phyloP scores from a whole-genome alignment of 2,329 filamentous ascomycete genomes.

The Botrytis pseudocinerea region DNA sequence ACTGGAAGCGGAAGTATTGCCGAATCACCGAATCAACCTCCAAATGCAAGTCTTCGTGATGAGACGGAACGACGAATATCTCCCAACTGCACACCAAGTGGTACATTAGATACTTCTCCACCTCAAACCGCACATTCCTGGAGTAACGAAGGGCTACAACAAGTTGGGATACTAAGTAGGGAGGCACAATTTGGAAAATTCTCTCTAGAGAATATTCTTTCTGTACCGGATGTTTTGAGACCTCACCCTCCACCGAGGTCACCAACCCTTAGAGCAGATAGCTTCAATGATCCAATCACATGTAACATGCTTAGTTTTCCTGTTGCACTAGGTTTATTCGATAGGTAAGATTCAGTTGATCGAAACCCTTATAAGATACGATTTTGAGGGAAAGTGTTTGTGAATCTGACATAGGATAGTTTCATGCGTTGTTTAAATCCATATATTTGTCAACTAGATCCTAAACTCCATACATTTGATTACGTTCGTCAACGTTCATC shows the following conservation, averaged over 20 bases:
- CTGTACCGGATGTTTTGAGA: slow-evolving; percentile 25
- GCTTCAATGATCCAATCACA: slow-evolving; percentile 38
- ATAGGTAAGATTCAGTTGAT: slow-evolving; percentile 27
- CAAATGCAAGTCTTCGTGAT: not conserved
- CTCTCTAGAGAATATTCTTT: slow-evolving; percentile 42
- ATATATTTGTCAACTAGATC: slow-evolving; percentile 46
- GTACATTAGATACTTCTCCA: not conserved
- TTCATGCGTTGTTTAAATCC: slow-evolving; percentile 46
- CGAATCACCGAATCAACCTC: not conserved
- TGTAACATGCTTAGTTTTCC: slow-evolving; percentile 37
- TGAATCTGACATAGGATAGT: slow-evolving; percentile 29
- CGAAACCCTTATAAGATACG: not conserved
- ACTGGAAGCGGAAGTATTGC: not conserved
- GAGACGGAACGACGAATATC: not conserved
- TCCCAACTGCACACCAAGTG: not conserved
- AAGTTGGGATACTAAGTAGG: slow-evolving; percentile 41
- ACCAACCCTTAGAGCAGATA: slow-evolving; percentile 4
- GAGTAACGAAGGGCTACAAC: slow-evolving; percentile 35
- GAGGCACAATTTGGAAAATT: slow-evolving; percentile 42
- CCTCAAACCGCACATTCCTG: not conserved
- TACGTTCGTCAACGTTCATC: slow-evolving; percentile 42
- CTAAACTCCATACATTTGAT: slow-evolving; percentile 43
- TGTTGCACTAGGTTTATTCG: slow-evolving; percentile 40
- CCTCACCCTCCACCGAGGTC: not conserved
- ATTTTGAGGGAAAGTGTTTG: not conserved